These are phyloP conservation scores for Globisporangium uncinulatum DNA, from an alignment of 352 stramenopile species.

Conservation along the genomic window DNA sequence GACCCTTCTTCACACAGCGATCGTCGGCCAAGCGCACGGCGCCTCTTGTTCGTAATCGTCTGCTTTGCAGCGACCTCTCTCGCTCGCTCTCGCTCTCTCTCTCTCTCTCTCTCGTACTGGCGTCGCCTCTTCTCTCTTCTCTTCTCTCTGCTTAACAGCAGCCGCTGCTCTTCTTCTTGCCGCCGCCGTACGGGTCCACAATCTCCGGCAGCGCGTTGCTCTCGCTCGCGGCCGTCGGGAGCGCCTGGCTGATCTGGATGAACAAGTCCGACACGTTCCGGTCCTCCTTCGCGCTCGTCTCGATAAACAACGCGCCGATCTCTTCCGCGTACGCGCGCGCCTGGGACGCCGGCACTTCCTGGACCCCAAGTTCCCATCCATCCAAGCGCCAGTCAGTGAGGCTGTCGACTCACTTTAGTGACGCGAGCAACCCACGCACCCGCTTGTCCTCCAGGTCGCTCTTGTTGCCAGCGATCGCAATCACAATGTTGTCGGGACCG, in stretches of 20 bases:
- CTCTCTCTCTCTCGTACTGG: not conserved
- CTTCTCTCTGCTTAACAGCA: conserved; percentile 46
- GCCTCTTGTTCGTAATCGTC: too few relatives aligned
- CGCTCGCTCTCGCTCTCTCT: not conserved
- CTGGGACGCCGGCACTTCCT: conserved; percentile 84
- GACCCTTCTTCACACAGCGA: too few relatives aligned
- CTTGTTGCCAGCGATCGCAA: conserved; percentile 95
- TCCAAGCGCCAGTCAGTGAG: not conserved
- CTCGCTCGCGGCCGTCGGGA: conserved; percentile 62
- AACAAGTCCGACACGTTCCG: conserved; percentile 93
- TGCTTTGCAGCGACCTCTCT: conserved; percentile 1
- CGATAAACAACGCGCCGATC: conserved; percentile 90
- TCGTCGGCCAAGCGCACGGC: too few relatives aligned
- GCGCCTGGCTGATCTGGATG: conserved; percentile 83
- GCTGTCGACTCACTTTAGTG: not conserved
- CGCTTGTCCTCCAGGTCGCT: conserved; percentile 88
- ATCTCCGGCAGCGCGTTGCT: conserved; percentile 84
- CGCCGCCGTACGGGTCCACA: conserved; percentile 76
- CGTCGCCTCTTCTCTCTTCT: not conserved
- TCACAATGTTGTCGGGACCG: conserved; percentile 91
- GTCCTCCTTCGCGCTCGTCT: conserved; percentile 94
- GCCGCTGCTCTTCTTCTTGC: conserved; percentile 79
- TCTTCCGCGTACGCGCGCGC: conserved; percentile 90
- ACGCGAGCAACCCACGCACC: conserved; percentile 32
- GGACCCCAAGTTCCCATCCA: not conserved